phyloP scores from a whole-genome alignment of 2,329 filamentous ascomycete genomes.

The Fusarium ramigenum region DNA sequence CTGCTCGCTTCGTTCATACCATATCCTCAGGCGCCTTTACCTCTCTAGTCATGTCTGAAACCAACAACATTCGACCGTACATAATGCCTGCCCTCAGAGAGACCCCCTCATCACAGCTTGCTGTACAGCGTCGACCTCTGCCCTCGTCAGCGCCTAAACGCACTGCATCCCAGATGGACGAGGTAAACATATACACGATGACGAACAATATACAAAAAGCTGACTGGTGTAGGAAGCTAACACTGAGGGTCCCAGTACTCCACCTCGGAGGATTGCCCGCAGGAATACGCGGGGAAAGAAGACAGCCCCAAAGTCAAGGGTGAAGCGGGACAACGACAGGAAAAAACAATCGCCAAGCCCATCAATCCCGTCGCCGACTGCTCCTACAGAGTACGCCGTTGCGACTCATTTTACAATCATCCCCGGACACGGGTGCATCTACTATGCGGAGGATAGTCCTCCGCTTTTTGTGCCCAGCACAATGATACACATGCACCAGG shows the following conservation, averaged over 20 bases:
- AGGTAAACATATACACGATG: background rate
- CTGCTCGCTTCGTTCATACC: background rate
- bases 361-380: fast-evolving
- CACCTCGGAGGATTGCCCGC: background rate
- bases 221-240: background rate
- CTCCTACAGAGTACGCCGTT: background rate
- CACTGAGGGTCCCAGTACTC: background rate
- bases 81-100: background rate
- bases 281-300: background rate
- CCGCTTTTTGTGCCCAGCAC: background rate
- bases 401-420: background rate
- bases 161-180: background rate
- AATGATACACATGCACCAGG: background rate
- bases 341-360: background rate
- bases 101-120: background rate
- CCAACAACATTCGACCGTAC: background rate
- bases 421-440: background rate
- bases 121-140: background rate
- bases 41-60: background rate
- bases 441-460: background rate
- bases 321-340: background rate
- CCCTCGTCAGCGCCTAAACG: background rate
- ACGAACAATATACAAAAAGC: background rate
- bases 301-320: background rate
- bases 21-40: no score